phyloP scores from a whole-genome alignment of 1,139 yeast genomes.

The Spathaspora sp. region DNA sequence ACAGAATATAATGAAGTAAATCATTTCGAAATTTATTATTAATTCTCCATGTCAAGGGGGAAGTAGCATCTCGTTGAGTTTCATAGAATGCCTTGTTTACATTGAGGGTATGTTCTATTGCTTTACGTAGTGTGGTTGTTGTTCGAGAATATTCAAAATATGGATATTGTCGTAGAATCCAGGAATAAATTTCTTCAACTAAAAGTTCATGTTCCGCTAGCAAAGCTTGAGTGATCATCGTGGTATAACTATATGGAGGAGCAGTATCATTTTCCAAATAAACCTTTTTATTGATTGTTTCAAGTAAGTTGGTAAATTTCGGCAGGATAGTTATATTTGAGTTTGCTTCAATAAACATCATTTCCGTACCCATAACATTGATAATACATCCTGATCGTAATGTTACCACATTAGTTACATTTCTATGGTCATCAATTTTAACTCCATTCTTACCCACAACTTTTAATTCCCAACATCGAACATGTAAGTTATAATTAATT shows the following conservation, averaged over 20 bases:
- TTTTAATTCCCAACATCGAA: slow-evolving; percentile 1
- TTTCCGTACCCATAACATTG: not conserved
- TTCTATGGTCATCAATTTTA: not conserved
- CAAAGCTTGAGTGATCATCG: not conserved
- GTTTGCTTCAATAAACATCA: not conserved
- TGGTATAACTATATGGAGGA: not conserved
- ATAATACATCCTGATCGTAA: not conserved
- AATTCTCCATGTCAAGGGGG: not conserved
- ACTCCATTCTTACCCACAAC: not conserved
- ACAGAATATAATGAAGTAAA: not conserved
- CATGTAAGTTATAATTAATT: not conserved
- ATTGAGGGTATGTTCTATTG: not conserved
- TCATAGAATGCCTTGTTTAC: not conserved
- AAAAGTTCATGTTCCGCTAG: not conserved
- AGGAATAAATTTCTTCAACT: not conserved
- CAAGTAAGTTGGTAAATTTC: not conserved
- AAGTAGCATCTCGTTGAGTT: not conserved
- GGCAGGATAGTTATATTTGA: not conserved
- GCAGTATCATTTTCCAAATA: not conserved
- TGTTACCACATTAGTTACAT: not conserved
- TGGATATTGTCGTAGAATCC: not conserved
- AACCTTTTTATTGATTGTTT: not conserved
- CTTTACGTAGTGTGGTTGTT: not conserved
- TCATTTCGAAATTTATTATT: not conserved
- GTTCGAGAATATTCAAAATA: not conserved